Evolutionary conservation across 2,329 filamentous ascomycete genomes (phyloP).

Genomic region (Pseudogymnoascus sp.): DNA sequence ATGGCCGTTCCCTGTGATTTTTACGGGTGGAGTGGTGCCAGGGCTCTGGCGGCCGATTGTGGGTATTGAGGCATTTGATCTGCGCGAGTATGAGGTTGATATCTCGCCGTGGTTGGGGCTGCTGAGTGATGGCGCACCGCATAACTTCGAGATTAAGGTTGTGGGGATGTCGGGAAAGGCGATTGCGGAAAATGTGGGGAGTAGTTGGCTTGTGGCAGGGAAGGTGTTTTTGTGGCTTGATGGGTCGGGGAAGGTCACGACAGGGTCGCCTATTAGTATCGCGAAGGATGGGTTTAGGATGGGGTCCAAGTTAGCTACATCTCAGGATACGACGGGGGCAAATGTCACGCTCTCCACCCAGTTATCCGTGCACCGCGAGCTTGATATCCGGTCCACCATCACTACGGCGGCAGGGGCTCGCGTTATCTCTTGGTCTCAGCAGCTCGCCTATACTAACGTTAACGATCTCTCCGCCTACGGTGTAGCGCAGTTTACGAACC

Average conservation of each 20-base stretch:
- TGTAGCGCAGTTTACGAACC: constrained; percentile 42
- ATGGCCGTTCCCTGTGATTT: constrained; percentile 77
- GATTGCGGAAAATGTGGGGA: constrained; percentile 48
- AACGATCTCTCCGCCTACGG: constrained; percentile 47
- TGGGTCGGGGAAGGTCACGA: constrained; percentile 40
- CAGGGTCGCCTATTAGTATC: constrained; percentile 33
- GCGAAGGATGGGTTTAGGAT: constrained; percentile 35
- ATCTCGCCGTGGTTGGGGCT: constrained; percentile 67
- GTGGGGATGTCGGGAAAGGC: constrained; percentile 45
- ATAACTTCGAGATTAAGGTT: constrained; percentile 61
- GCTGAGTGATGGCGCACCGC: constrained; percentile 54
- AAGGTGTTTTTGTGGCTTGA: constrained; percentile 76
- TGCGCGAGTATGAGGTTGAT: constrained; percentile 73
- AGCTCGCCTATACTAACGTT: constrained; percentile 45
- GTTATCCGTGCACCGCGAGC: constrained; percentile 44
- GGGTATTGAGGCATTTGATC: constrained; percentile 69
- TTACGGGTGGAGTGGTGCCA: constrained; percentile 71
- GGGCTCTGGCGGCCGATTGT: constrained; percentile 71
- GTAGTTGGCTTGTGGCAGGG: constrained; percentile 66
- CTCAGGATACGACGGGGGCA: constrained; percentile 38
- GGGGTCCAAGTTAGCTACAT: constrained; percentile 40
- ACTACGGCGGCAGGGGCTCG: constrained; percentile 37
- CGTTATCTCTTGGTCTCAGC: constrained; percentile 48
- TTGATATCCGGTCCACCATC: constrained; percentile 46
- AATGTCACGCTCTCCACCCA: constrained; percentile 53